Percentiles rank a stretch among this genome's conserved stretches.
phyloP scores from a whole-genome alignment of 176 grass and related monocot species.

The Aechmea fasciata region DNA sequence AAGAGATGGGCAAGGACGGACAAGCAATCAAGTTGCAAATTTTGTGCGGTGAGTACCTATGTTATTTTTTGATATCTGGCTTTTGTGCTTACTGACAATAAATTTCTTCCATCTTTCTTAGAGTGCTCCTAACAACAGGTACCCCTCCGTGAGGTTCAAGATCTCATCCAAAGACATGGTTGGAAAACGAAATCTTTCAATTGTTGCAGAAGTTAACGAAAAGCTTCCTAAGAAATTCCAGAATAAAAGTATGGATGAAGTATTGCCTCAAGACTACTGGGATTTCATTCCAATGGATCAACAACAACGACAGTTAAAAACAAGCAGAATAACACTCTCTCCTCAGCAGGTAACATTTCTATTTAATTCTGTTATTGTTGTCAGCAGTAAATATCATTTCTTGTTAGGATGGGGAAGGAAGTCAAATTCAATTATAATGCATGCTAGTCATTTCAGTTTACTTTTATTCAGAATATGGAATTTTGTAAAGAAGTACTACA shows the following conservation, averaged over 20 bases:
- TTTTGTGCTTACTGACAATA: slow-evolving; percentile 20
- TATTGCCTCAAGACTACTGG: slow-evolving; percentile 76
- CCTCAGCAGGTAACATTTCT: slow-evolving; percentile 78
- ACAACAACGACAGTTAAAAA: slow-evolving; percentile 33
- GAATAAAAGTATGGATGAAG: slow-evolving; percentile 41
- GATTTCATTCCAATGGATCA: slow-evolving; percentile 65
- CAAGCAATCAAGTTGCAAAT: slow-evolving; percentile 55
- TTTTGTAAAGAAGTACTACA: too few relatives aligned
- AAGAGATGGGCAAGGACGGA: slow-evolving; percentile 32
- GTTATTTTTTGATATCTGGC: slow-evolving; percentile 16
- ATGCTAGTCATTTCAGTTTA: too few relatives aligned
- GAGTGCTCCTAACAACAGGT: slow-evolving; percentile 42
- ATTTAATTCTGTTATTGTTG: slow-evolving; percentile 12
- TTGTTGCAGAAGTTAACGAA: slow-evolving; percentile 62
- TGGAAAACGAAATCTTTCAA: slow-evolving; percentile 41
- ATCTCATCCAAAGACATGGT: slow-evolving; percentile 28
- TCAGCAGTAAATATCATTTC: too few relatives aligned
- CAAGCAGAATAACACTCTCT: slow-evolving; percentile 50
- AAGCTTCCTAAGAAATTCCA: slow-evolving; percentile 52
- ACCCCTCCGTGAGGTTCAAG: slow-evolving; percentile 47
- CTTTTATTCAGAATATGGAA: too few relatives aligned
- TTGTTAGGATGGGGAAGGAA: not conserved
- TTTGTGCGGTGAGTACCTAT: slow-evolving; percentile 64
- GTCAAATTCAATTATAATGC: too few relatives aligned
- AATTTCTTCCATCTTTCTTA: slow-evolving; percentile 27